Evolutionary conservation across 192 early-diverging fungal genomes (phyloP).

Genomic region (Entomortierella beljakovae): DNA sequence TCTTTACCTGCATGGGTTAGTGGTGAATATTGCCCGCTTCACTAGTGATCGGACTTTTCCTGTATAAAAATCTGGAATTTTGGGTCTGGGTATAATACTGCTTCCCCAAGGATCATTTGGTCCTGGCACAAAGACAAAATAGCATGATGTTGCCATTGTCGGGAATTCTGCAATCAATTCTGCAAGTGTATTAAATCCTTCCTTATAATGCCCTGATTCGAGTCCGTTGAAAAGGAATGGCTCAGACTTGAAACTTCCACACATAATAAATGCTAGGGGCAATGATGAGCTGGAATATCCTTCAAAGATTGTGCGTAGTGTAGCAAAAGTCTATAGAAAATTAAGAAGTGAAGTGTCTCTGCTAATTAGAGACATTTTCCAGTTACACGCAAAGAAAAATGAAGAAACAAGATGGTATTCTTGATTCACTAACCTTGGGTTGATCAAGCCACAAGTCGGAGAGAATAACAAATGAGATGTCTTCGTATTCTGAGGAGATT

Average conservation of each 20-base stretch:
- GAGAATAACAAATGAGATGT: conserved; percentile 81
- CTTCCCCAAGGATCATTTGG: conserved; percentile 84
- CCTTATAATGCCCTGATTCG: conserved; percentile 73
- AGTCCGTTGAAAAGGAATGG: conserved; percentile 74
- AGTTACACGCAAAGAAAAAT: neutral
- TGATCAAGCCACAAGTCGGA: conserved; percentile 92
- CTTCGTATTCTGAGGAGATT: conserved; percentile 53
- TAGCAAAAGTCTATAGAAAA: conserved; percentile 68
- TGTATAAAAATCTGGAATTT: conserved; percentile 81
- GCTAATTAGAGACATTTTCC: neutral
- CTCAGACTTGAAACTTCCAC: conserved; percentile 87
- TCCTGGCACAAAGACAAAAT: conserved; percentile 94
- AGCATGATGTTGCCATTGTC: conserved; percentile 62
- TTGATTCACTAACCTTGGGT: conserved; percentile 64
- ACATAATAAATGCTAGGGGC: conserved; percentile 90
- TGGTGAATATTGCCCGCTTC: conserved; percentile 72
- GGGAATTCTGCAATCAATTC: conserved; percentile 77
- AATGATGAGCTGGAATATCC: conserved; percentile 71
- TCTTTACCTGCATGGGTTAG: conserved; percentile 84
- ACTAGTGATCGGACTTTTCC: conserved; percentile 67
- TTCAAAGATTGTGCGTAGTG: conserved; percentile 78
- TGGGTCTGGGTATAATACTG: conserved; percentile 77
- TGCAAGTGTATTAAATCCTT: conserved; percentile 65
- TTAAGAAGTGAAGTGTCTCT: neutral
- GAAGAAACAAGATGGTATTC: too few relatives aligned